Base-by-base conservation (phyloP, 192 early-diverging fungal species). In the Entomortierella chlamydospora region DNA sequence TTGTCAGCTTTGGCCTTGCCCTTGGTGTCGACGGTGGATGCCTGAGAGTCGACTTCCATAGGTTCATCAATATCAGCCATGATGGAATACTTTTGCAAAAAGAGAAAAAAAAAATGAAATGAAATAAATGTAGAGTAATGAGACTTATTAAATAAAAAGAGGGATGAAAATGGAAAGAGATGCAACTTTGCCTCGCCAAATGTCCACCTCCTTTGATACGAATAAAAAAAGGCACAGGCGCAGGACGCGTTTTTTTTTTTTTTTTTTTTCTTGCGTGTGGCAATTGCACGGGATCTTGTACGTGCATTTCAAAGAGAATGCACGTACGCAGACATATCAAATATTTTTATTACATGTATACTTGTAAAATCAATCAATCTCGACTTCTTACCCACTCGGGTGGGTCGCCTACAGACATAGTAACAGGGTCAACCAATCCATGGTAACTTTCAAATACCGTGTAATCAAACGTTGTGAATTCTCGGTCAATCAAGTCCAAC, bases 391-490 rank as follows among this genome's bases (percentile, higher is more conserved):
- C 91, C 92, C 92, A 93, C 58, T 85, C 82, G 0, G 91, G 92
- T 8, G 90, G 91, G 30, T 91, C 87, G 1, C 88, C 89, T 18
- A 91, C 88, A 33, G 86, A 86, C 82, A 74, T 86, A 0, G 81
- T 86, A 17, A 84, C 80, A 31, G 86, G 91, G 57, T 92, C 91
- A n/a, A 90, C 78, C 45, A 90, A 87, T 0, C 89, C 87, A 59
- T 88, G 81, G 70, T 93, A 93, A 47, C 87, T 83, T 51, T 96
- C 93, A 81, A 90, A 94, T 47, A 95, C 89, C 43, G 90, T 88
- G 70, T 90, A 96, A 79, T 96, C 95, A 85, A 95, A 97, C n/a
- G 87, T 70, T 26, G 89, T 87, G 73, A 96, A 97, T 30, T 88
- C 76, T n/a, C 85, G 87, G 61, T 92, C 84, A 26, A 97, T 91